A percentile compares a stretch with the other conserved stretches of the same genome.
phyloP scores from a whole-genome alignment of 1,284 basidiomycete species.

The Farysia itapuensis region DNA sequence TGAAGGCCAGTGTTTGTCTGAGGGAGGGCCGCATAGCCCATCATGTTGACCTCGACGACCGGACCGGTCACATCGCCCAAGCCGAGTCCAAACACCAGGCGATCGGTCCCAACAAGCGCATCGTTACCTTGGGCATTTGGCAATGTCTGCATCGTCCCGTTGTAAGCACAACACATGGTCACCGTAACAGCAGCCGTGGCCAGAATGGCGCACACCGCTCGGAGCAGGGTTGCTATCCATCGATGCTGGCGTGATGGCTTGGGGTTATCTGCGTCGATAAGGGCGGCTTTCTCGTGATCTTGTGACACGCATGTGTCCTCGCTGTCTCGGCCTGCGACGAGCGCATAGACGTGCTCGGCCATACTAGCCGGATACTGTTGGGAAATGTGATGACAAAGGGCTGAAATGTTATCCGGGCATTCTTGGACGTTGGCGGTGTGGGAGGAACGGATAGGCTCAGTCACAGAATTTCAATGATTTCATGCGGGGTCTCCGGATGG shows the following conservation, averaged over 20 bases:
- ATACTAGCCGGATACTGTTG: too few relatives aligned
- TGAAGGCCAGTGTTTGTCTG: slow-evolving; percentile 78
- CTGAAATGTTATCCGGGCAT: too few relatives aligned
- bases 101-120: too few relatives aligned
- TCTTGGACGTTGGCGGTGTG: too few relatives aligned
- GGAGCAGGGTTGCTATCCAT: slow-evolving; percentile 1
- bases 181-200: slow-evolving; percentile 7
- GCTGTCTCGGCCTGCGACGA: slow-evolving; percentile 21
- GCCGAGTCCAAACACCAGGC: slow-evolving; percentile 61
- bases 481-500: too few relatives aligned
- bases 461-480: too few relatives aligned
- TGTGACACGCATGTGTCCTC: slow-evolving; percentile 20
- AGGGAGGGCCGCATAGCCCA: slow-evolving; percentile 73
- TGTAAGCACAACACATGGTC: slow-evolving; percentile 6
- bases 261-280: too few relatives aligned
- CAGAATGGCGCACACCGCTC: slow-evolving; percentile 14
- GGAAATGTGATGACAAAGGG: too few relatives aligned
- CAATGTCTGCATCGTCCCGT: too few relatives aligned
- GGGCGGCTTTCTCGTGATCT: slow-evolving; percentile 1
- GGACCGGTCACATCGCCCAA: slow-evolving; percentile 76
- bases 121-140: too few relatives aligned
- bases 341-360: slow-evolving; percentile 20
- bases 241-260: neutral
- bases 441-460: too few relatives aligned
- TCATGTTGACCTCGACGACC: slow-evolving; percentile 61